Conservation (phyloP, 2,329 filamentous ascomycete species). For the Xylariaceae sp. region DNA sequence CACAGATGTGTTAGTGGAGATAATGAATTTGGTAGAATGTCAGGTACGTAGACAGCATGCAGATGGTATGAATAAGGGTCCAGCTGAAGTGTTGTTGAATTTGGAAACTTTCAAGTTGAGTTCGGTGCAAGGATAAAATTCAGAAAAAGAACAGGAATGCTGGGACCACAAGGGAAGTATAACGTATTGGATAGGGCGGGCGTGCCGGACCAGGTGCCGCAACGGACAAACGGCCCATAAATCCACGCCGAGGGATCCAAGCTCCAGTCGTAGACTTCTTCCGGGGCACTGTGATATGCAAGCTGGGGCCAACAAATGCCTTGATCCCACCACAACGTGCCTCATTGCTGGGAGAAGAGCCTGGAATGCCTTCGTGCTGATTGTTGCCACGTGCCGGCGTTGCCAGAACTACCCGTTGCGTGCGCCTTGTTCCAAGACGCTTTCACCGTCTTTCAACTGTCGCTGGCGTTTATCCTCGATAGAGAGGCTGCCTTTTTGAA, state of each 20-base stretch:
- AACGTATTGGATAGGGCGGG: constrained; percentile 1
- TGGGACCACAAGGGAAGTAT: neutral
- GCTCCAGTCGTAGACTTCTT: neutral
- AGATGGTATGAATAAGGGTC: neutral
- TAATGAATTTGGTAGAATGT: constrained; percentile 16
- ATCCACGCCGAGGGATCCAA: neutral
- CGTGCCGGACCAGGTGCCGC: neutral
- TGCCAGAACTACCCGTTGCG: neutral
- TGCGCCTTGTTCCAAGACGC: neutral
- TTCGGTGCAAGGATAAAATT: constrained; percentile 8
- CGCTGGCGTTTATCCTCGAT: constrained; percentile 3
- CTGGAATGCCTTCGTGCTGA: neutral
- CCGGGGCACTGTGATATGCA: constrained; percentile 3
- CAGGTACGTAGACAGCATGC: too few relatives aligned
- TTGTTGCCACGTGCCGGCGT: neutral
- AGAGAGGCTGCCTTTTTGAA: constrained; percentile 8
- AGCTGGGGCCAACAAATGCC: constrained; percentile 7
- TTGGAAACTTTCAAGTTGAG: neutral
- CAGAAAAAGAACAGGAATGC: constrained; percentile 3
- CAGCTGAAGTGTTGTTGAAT: neutral
- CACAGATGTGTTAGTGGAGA: constrained; percentile 24
- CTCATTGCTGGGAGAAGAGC: neutral
- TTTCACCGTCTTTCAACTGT: constrained; percentile 1
- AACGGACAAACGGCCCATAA: constrained; percentile 5
- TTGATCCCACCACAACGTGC: constrained; percentile 2